A percentile compares a stretch with the other conserved stretches of the same genome.
These are phyloP conservation scores for Claviceps arundinis DNA, from an alignment of 2,329 filamentous ascomycete genomes.

Conservation along the genomic window DNA sequence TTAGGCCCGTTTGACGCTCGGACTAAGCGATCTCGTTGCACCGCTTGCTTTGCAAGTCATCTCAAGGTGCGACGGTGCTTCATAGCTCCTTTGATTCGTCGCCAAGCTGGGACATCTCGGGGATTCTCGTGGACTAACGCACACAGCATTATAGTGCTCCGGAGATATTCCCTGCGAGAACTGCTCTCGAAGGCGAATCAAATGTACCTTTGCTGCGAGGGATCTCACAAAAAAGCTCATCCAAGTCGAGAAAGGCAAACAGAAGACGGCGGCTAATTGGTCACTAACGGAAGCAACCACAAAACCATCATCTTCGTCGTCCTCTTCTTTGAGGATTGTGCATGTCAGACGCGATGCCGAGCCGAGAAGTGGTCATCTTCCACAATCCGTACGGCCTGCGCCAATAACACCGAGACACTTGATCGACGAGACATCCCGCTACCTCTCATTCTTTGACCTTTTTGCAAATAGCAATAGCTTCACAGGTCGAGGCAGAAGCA, in stretches of 20 bases:
- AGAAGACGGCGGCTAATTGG: constrained; percentile 3
- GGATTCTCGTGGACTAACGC: neutral
- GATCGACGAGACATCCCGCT: constrained; percentile 8
- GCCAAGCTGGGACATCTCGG: neutral
- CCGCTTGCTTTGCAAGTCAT: constrained; percentile 18
- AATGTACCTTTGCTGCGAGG: constrained; percentile 11
- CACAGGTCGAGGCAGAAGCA: constrained; percentile 3
- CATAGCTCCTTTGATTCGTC: neutral
- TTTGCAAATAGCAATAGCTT: constrained; percentile 18
- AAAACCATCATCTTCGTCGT: neutral
- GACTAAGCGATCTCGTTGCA: constrained; percentile 18
- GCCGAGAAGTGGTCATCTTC: neutral
- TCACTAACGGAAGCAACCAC: neutral
- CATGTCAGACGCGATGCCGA: neutral
- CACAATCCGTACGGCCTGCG: neutral
- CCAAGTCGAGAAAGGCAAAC: constrained; percentile 10
- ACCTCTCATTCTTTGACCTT: constrained; percentile 12
- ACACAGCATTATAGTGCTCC: constrained; percentile 14
- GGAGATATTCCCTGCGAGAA: constrained; percentile 17
- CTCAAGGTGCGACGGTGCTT: constrained; percentile 16
- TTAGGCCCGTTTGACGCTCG: constrained; percentile 16
- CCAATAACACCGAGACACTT: neutral
- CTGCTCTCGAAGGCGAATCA: constrained; percentile 13
- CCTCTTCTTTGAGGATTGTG: neutral
- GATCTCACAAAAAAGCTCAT: constrained; percentile 8